Conservation (phyloP, 257 asterid species). For the Nicotiana otophora region DNA sequence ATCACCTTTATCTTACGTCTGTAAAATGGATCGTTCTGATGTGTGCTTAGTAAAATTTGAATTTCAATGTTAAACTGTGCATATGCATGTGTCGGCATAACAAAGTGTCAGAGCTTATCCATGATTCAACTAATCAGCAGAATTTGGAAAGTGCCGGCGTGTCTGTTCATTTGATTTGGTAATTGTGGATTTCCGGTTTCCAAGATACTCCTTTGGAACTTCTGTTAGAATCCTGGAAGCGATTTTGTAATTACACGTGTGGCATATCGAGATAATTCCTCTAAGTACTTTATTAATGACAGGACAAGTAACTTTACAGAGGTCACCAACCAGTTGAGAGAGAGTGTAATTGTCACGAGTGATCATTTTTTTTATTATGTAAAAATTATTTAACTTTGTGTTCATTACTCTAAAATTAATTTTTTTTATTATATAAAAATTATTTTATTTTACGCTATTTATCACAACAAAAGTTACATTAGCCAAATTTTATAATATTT, state of each 20-base stretch:
- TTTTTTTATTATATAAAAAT: too few relatives aligned
- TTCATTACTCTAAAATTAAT: too few relatives aligned
- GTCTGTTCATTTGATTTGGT: constrained; percentile 93
- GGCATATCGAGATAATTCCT: constrained; percentile 86
- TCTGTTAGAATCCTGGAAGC: constrained; percentile 46
- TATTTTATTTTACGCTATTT: too few relatives aligned
- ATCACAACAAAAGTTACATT: too few relatives aligned
- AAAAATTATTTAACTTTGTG: too few relatives aligned
- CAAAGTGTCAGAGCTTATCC: constrained; percentile 96
- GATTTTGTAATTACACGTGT: constrained; percentile 74
- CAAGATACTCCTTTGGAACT: not conserved
- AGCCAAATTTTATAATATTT: too few relatives aligned
- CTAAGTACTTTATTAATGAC: constrained; percentile 74
- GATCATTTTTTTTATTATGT: too few relatives aligned
- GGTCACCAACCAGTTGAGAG: constrained; percentile 71
- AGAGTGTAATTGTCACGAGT: too few relatives aligned
- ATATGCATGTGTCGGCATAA: constrained; percentile 72
- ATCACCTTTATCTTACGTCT: not conserved
- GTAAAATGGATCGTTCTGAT: not conserved
- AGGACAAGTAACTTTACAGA: constrained; percentile 80
- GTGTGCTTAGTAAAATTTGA: not conserved
- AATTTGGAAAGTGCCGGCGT: constrained; percentile 92
- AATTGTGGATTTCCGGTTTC: constrained; percentile 1
- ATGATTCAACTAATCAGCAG: constrained; percentile 84
- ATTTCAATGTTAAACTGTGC: constrained; percentile 14